Evolutionary conservation across 2,329 filamentous ascomycete genomes (phyloP).

Genomic region (Shiraia sp.): DNA sequence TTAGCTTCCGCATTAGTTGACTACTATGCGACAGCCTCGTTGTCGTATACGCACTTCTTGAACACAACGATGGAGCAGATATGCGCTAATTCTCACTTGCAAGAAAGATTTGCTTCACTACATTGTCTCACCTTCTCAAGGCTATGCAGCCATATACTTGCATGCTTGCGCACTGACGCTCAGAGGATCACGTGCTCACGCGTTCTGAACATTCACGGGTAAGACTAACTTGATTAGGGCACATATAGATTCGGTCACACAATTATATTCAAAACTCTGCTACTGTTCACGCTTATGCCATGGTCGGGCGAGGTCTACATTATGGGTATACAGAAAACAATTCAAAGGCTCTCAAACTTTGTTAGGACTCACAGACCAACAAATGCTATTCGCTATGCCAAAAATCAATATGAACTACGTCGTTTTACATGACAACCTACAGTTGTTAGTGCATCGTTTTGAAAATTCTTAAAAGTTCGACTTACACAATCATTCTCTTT

Average conservation of each 20-base stretch:
- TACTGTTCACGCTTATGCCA: no score
- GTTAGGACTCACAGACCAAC: not conserved
- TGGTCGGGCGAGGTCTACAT: slow-evolving; percentile 9
- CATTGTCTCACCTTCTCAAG: no score
- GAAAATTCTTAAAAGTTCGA: slow-evolving; percentile 13
- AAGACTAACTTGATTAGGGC: no score
- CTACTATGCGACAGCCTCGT: not conserved
- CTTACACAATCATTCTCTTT: slow-evolving; percentile 89
- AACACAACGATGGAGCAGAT: no score
- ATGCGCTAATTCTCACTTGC: no score
- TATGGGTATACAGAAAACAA: slow-evolving; percentile 6
- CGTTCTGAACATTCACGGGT: slow-evolving; percentile 2
- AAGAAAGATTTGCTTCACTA: no score
- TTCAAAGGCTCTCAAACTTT: slow-evolving; percentile 9
- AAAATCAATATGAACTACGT: slow-evolving; percentile 4
- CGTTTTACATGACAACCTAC: slow-evolving; percentile 35
- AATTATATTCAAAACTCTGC: no score
- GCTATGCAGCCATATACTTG: no score
- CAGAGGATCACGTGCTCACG: slow-evolving; percentile 15
- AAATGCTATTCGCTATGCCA: slow-evolving; percentile 25
- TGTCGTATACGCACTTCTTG: not conserved
- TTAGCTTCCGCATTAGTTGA: slow-evolving; percentile 11
- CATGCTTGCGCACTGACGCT: not conserved
- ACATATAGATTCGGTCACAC: no score
- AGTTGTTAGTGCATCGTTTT: slow-evolving; percentile 8